phyloP scores from a whole-genome alignment of 1,284 basidiomycete genomes.

The Pascua sp. region DNA sequence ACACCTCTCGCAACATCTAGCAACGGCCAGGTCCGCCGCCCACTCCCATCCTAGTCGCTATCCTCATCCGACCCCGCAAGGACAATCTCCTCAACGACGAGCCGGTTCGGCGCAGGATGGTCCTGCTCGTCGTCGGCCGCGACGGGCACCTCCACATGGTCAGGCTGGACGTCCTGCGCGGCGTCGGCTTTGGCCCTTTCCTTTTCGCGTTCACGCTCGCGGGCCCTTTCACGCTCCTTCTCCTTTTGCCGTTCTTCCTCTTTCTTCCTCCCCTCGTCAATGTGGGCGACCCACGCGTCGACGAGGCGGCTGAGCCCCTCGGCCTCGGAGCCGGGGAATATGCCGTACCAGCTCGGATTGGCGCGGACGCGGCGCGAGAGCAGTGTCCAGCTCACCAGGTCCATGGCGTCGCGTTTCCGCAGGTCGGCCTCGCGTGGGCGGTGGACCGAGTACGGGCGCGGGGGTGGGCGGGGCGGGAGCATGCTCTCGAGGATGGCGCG shows the following conservation, averaged over 20 bases:
- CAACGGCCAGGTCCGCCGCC: too few species aligned
- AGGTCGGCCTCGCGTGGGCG: constrained; percentile 43
- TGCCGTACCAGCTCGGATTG: constrained; percentile 86
- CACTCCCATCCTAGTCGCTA: too few species aligned
- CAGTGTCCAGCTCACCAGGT: constrained; percentile 77
- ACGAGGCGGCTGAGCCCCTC: constrained; percentile 66
- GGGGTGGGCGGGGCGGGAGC: constrained; percentile 26
- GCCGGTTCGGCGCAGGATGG: too few species aligned
- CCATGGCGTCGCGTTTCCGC: constrained; percentile 67
- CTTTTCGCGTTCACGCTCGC: too few species aligned
- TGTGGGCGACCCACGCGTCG: constrained; percentile 52
- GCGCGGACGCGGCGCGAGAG: constrained; percentile 65
- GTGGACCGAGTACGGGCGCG: constrained; percentile 22
- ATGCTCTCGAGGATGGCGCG: constrained; percentile 15
- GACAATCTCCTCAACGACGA: too few species aligned
- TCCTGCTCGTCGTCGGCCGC: too few species aligned
- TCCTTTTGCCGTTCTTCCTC: constrained; percentile 4
- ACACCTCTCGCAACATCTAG: too few species aligned
- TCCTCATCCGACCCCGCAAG: too few species aligned
- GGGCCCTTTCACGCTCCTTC: too few species aligned
- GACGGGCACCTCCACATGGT: too few species aligned
- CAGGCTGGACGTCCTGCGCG: too few species aligned
- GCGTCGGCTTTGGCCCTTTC: too few species aligned
- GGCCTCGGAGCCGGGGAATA: constrained; percentile 50
- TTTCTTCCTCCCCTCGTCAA: background rate